phyloP scores from a whole-genome alignment of 2,329 filamentous ascomycete genomes.

The Penicillium hordei region DNA sequence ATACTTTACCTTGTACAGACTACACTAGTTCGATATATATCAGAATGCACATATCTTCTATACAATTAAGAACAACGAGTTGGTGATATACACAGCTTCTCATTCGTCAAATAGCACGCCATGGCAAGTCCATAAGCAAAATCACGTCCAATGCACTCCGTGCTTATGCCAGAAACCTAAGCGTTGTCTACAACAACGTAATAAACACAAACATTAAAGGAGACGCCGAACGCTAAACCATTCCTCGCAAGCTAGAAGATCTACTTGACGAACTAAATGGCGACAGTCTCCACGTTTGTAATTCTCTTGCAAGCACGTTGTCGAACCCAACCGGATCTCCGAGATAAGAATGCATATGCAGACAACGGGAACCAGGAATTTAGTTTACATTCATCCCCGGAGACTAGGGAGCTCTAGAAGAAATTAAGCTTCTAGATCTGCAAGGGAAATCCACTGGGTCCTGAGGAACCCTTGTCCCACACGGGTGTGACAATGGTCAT shows the following conservation, averaged over 20 bases:
- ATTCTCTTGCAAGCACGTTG: background rate
- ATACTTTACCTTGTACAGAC: background rate
- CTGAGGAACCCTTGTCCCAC: background rate
- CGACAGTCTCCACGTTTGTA: background rate
- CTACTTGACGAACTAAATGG: background rate
- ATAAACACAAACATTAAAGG: background rate
- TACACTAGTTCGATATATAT: no score
- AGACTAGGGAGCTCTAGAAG: slow-evolving; percentile 2
- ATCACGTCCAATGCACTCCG: background rate
- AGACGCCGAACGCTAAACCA: no score
- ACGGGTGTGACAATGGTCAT: background rate
- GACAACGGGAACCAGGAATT: background rate
- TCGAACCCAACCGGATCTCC: background rate
- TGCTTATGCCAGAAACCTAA: background rate
- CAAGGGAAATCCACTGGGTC: background rate
- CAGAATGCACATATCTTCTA: background rate
- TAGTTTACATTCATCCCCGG: background rate
- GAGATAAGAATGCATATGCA: slow-evolving; percentile 4
- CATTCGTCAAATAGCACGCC: background rate
- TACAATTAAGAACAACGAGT: background rate
- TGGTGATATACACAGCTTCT: background rate
- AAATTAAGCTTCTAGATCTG: slow-evolving; percentile 9
- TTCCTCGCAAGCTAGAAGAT: background rate
- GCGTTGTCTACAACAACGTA: background rate
- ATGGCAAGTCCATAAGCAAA: background rate